phyloP scores from a whole-genome alignment of 2,329 filamentous ascomycete genomes.

The Alternaria ethzedia region DNA sequence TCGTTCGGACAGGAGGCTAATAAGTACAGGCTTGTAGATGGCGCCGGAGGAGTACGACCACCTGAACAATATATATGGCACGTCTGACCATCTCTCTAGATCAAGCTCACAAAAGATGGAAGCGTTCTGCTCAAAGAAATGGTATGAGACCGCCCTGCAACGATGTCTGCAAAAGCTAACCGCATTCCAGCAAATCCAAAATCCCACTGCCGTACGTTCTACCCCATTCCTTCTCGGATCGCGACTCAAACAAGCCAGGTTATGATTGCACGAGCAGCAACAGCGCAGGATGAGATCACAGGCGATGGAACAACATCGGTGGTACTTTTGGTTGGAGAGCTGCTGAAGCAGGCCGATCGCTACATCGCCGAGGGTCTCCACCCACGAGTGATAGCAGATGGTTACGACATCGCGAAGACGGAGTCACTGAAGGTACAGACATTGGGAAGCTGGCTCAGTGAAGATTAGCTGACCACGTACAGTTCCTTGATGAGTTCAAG shows the following conservation, averaged over 20 bases:
- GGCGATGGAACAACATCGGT: conserved; percentile 98
- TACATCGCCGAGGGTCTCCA: conserved; percentile 97
- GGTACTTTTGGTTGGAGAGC: conserved; percentile 91
- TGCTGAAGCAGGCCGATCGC: conserved; percentile 95
- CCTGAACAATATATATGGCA: background rate
- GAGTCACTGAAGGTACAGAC: conserved; percentile 79
- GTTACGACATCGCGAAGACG: conserved; percentile 94
- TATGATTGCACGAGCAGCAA: conserved; percentile 81
- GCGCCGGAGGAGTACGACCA: conserved; percentile 62
- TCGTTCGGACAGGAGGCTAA: conserved; percentile 51
- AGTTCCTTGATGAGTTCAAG: conserved; percentile 97
- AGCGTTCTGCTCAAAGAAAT: conserved; percentile 79
- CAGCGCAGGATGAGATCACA: conserved; percentile 97
- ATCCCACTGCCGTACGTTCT: conserved; percentile 81
- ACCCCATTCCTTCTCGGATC: background rate
- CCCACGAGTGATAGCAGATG: conserved; percentile 94
- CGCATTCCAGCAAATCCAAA: conserved; percentile 79
- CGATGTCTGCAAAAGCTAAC: conserved; percentile 16
- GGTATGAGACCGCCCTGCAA: conserved; percentile 49
- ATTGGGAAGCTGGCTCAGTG: background rate
- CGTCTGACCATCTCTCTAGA: conserved; percentile 59
- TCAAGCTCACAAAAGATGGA: conserved; percentile 99
- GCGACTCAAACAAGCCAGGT: conserved; percentile 50
- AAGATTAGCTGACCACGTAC: conserved; percentile 15
- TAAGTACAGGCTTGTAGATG: conserved; percentile 63